Conservation (phyloP, 75 land plant genomes). For the Selaginella tamariscina region DNA sequence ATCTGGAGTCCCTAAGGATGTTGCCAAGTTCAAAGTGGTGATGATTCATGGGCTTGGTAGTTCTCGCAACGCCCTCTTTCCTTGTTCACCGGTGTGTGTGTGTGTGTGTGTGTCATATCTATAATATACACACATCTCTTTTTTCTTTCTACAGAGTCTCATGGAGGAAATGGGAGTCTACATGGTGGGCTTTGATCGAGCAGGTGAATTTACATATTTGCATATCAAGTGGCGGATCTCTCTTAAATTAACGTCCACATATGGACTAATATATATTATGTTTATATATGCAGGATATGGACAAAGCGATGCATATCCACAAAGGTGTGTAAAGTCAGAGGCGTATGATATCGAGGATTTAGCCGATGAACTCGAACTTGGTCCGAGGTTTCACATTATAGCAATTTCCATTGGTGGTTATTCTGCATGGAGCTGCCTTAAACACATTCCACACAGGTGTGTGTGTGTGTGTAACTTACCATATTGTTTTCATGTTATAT, state of each 20-base stretch:
- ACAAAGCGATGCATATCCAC: constrained; percentile 80
- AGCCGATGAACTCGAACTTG: constrained; percentile 56
- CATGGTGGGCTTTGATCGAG: constrained; percentile 65
- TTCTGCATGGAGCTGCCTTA: constrained; percentile 52
- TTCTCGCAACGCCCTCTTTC: constrained; percentile 33
- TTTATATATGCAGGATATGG: constrained; percentile 91
- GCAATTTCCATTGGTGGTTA: constrained; percentile 67
- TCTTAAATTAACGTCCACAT: too few species aligned
- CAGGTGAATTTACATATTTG: too few species aligned
- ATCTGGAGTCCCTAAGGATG: constrained; percentile 43
- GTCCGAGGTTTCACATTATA: constrained; percentile 54
- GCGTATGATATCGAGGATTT: constrained; percentile 66
- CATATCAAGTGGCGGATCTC: too few species aligned
- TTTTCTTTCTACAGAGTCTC: constrained; percentile 37
- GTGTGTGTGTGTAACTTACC: background rate
- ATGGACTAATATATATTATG: too few species aligned
- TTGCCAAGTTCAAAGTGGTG: constrained; percentile 47
- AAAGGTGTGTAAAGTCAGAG: constrained; percentile 40
- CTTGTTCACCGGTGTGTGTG: constrained; percentile 27
- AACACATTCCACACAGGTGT: constrained; percentile 75
- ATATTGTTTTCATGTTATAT: background rate
- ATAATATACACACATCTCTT: background rate
- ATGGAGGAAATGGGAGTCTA: constrained; percentile 50
- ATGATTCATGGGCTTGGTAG: constrained; percentile 47
- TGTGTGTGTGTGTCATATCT: background rate